A percentile compares a stretch with the other conserved stretches of the same genome.
These are phyloP conservation scores for Stemphylium lycopersici DNA, from an alignment of 2,329 filamentous ascomycete species.

Conservation along the genomic window DNA sequence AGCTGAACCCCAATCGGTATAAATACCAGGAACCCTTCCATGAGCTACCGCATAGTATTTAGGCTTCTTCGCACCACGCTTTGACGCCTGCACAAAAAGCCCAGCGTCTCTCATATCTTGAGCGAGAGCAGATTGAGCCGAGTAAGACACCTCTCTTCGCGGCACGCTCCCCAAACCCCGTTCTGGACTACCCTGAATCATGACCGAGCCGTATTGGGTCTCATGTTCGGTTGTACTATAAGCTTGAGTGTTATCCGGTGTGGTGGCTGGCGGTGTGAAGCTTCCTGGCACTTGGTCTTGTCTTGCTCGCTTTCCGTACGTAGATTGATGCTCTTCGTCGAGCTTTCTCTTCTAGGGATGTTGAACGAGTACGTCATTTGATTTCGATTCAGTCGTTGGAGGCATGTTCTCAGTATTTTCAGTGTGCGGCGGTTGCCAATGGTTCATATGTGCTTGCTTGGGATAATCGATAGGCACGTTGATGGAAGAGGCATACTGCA, in stretches of 20 bases:
- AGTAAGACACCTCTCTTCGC: not conserved
- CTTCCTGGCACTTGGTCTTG: not conserved
- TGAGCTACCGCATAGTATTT: slow-evolving; percentile 66
- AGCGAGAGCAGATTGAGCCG: not conserved
- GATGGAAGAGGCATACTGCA: not conserved
- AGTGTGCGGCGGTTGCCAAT: not conserved
- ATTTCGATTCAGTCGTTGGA: not conserved
- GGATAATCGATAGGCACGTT: not conserved
- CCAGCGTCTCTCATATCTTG: slow-evolving; percentile 67
- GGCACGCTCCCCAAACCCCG: not conserved
- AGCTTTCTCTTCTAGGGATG: slow-evolving; percentile 19
- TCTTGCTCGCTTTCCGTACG: not conserved
- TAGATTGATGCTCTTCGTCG: not conserved
- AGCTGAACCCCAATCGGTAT: slow-evolving; percentile 70
- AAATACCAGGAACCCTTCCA: slow-evolving; percentile 64
- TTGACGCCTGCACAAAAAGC: slow-evolving; percentile 68
- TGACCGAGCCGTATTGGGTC: slow-evolving; percentile 18
- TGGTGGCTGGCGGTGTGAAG: not conserved
- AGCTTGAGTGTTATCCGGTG: not conserved
- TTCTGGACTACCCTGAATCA: slow-evolving; percentile 25
- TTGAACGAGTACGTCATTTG: not conserved
- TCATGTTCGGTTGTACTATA: slow-evolving; percentile 1
- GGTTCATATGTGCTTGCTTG: not conserved
- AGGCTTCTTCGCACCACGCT: slow-evolving; percentile 46
- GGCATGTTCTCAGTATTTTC: slow-evolving; percentile 1